Evolutionary conservation across 179 eudicot species (phyloP), one percentile per base, ranked within the genome.

Genomic region (Patellifolia procumbens): DNA sequence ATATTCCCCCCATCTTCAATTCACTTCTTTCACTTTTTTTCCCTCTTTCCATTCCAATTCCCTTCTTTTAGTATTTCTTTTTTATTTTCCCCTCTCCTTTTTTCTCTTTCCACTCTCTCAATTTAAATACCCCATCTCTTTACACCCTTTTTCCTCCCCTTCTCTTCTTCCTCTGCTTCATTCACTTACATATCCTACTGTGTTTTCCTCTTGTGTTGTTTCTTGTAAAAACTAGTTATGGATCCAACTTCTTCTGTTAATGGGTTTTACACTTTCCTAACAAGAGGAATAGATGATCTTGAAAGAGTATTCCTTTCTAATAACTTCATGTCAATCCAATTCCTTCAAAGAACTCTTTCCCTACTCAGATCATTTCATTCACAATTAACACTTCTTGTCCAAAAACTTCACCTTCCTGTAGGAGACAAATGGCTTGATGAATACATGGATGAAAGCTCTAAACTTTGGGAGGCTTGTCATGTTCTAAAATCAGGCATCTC

Each of bases 401-500:
- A 92, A 28, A 94, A 92, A 67, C 97, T 94, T n/a, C 94, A 92
- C 37, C 85, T 94, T 56, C 97, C 98, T 0, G 90, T 88, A 0
- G 98, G 98, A 2, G 98, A 87, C 28, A 94, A 94, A 73, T 92
- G 97, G 97, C 92, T 92, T 20, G 97, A 92, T 75, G 97, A 92
- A 64, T 92, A 92, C 86, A 92, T 92, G 97, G 96, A 91, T 60
- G 97, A 92, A 73, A 92, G 94, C 77, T 87, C 97, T 20, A 88
- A 88, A 76, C 92, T 91, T 78, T 92, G 97, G 97, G 97, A 92
- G 39, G 91, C 87, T 55, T 92, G 96, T 20, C 94, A 83, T 75
- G 83, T 92, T 45, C 86, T 92, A 55, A 92, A 92, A 73, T 74
- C 88, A 0, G 96, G 90, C 32, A 70, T 91, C 1, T 87, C 97